Base-by-base conservation (phyloP, 306 rosid species). In the Spatholobus suberectus region DNA sequence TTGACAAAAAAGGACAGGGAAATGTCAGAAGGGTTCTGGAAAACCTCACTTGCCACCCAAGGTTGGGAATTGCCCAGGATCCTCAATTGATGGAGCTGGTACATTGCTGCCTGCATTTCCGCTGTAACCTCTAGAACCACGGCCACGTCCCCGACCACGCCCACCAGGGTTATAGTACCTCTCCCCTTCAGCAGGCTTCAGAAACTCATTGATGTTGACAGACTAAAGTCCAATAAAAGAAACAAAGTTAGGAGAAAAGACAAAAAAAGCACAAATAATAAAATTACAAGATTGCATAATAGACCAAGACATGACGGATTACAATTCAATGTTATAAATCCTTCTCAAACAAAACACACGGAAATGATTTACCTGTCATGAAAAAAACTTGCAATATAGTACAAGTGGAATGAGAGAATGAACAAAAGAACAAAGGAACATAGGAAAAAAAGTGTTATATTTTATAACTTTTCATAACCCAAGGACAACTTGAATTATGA, bases 61-160 rank as follows among this genome's bases (percentile, higher is more conserved):
- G 79, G 98, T 89, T 75, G 99, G 99, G 90, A 96, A 96, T 62
- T 96, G 99, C 67, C 93, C 92, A 11, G 92, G 97, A 78, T 96
- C 99, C 80, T 86, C 90, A 67, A 96, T 96, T 0, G 93, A 82
- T 67, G 95, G 99, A 67, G 99, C 96, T 35, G 81, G 29, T 1
- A 11, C 85, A 51, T 82, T 90, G 94, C 87, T 65, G 66, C 13
- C 69, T 32, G 77, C 75, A 88, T 78, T 90, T 58, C 91, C 89
- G 77, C 85, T 44, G 12, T 34, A 78, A 32, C 92, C 93, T 75
- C 94, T 86, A 2, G 88, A 76, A 40, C 96, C 92, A 62, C 96
- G 93, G 17, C 97, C 95, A 15, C 98, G 92, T 0, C 97, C 97
- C 0, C 98, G 82, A 0, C 97, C 93, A 0, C 97, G 92, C 2